Conservation (phyloP, 352 stramenopile species). For the Pythium dissotocum region DNA sequence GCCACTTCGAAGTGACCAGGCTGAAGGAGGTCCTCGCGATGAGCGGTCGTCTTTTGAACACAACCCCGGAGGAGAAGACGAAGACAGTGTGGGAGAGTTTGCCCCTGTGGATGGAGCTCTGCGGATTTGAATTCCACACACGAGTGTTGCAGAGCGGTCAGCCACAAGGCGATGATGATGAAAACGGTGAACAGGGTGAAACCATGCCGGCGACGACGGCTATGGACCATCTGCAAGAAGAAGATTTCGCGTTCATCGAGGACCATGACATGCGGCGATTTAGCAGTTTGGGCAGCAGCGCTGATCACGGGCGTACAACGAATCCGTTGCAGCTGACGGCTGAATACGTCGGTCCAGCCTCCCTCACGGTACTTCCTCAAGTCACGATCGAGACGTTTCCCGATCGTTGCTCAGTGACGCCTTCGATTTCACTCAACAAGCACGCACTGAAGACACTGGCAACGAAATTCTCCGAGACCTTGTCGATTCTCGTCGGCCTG, state of each 20-base stretch:
- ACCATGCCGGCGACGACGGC: background rate
- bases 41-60: constrained; percentile 59
- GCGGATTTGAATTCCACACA: constrained; percentile 66
- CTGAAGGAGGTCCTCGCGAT: constrained; percentile 69
- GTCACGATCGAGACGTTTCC: constrained; percentile 44
- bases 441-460: constrained; percentile 57
- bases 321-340: constrained; percentile 47
- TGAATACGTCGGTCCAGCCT: constrained; percentile 44
- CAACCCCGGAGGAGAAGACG: constrained; percentile 19
- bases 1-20: constrained; percentile 72
- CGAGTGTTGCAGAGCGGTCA: constrained; percentile 17
- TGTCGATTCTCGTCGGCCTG: constrained; percentile 74
- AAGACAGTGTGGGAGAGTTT: constrained; percentile 47
- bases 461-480: constrained; percentile 82
- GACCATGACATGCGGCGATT: constrained; percentile 63
- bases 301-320: constrained; percentile 38
- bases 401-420: constrained; percentile 55
- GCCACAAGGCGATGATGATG: constrained; percentile 4
- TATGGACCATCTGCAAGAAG: constrained; percentile 43
- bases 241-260: constrained; percentile 83
- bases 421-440: constrained; percentile 68
- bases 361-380: constrained; percentile 59
- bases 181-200: background rate
- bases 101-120: constrained; percentile 64
- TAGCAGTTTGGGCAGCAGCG: constrained; percentile 62